Percentiles rank a stretch among this genome's conserved stretches.
Evolutionary conservation across 1,284 basidiomycete genomes (phyloP).

Genomic region (Phellopilus nigrolimitatus): DNA sequence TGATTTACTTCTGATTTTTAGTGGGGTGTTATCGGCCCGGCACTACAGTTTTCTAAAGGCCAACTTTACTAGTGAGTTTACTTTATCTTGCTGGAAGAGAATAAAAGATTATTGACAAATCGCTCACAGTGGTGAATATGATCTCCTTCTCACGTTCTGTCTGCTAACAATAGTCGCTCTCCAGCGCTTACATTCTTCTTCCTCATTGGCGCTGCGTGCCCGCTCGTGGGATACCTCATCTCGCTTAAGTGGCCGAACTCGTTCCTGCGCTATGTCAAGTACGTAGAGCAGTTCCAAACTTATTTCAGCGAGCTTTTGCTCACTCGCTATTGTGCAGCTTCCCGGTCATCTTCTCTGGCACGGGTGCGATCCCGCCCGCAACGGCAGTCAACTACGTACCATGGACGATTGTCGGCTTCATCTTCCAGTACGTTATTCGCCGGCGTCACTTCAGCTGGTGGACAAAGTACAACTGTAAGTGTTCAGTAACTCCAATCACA

Average conservation of each 20-base stretch:
- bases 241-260: conserved; percentile 40
- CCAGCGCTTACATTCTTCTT: conserved; percentile 40
- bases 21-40: conserved; percentile 37
- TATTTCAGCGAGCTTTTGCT: too few species aligned
- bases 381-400: conserved; percentile 36
- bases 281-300: too few species aligned
- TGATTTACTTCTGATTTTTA: conserved; percentile 6
- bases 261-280: conserved; percentile 44
- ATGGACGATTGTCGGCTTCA: conserved; percentile 49
- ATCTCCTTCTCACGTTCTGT: background rate
- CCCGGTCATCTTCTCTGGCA: conserved; percentile 37
- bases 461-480: conserved; percentile 47
- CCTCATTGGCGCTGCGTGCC: conserved; percentile 40
- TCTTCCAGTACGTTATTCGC: conserved; percentile 59
- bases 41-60: conserved; percentile 35
- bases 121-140: conserved; percentile 8
- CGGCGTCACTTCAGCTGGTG: conserved; percentile 37
- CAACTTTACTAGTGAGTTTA: conserved; percentile 30
- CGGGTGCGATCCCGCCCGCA: conserved; percentile 40
- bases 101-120: background rate
- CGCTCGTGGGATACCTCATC: conserved; percentile 39
- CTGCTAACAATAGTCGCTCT: background rate
- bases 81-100: background rate
- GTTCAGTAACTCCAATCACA: background rate
- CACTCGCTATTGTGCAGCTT: conserved; percentile 15